A percentile compares a stretch with the other conserved stretches of the same genome.
Conservation (phyloP, 129 eudicot species). For the Centaurea solstitialis region DNA sequence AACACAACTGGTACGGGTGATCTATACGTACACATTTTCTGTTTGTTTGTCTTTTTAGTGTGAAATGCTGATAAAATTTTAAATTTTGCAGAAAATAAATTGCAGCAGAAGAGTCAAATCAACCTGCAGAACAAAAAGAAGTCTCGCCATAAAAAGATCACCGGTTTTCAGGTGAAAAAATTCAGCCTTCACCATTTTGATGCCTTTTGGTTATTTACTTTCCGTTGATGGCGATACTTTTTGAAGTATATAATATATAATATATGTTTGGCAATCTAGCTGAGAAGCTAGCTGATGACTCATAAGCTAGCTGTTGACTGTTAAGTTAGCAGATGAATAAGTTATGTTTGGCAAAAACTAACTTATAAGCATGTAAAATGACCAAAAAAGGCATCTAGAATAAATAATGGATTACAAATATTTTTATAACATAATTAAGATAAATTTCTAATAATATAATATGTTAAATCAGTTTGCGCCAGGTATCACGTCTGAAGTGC, state of each 20-base stretch:
- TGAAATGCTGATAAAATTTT: neutral
- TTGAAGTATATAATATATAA: too few relatives aligned
- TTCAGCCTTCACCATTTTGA: neutral
- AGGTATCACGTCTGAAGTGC: constrained; percentile 87
- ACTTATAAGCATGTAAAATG: too few relatives aligned
- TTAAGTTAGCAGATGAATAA: too few relatives aligned
- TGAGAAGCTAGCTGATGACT: too few relatives aligned
- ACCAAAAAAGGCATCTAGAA: too few relatives aligned
- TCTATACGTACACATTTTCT: constrained; percentile 4
- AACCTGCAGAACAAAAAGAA: constrained; percentile 90
- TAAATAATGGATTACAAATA: too few relatives aligned
- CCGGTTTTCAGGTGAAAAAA: constrained; percentile 83
- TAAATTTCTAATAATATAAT: too few relatives aligned
- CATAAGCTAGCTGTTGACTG: too few relatives aligned
- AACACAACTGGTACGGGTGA: constrained; percentile 63
- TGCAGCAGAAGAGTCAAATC: constrained; percentile 71
- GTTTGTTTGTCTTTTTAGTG: neutral
- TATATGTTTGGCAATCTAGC: too few relatives aligned
- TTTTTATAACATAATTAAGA: too few relatives aligned
- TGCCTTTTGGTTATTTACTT: neutral
- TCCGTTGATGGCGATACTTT: neutral
- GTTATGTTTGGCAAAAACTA: too few relatives aligned
- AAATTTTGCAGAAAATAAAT: constrained; percentile 64
- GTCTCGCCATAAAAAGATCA: constrained; percentile 83
- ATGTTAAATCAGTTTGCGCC: constrained; percentile 71